Evolutionary conservation across 208 protist species (phyloP).

Genomic region (Crithidia brevicula): DNA sequence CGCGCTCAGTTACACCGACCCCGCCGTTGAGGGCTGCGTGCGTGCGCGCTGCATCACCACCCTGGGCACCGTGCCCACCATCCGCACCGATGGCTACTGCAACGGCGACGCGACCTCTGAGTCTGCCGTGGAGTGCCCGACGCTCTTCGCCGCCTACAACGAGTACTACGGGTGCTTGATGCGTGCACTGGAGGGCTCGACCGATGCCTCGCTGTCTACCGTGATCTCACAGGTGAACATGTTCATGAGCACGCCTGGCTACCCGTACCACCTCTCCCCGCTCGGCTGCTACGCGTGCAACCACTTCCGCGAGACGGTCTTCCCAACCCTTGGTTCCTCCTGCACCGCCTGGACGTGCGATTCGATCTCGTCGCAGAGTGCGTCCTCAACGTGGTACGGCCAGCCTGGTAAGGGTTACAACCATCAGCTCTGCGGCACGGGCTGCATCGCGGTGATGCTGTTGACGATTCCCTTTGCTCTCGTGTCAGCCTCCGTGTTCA

Average conservation of each 20-base stretch:
- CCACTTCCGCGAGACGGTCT: slow-evolving; percentile 35
- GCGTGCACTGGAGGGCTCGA: slow-evolving; percentile 14
- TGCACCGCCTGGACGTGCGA: slow-evolving; percentile 36
- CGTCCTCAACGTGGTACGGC: slow-evolving; percentile 11
- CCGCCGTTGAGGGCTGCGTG: slow-evolving; percentile 29
- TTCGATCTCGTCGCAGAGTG: slow-evolving; percentile 32
- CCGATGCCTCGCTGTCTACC: neutral
- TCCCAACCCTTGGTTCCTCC: slow-evolving; percentile 1
- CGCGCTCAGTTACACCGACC: slow-evolving; percentile 23
- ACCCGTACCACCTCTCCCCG: slow-evolving; percentile 36
- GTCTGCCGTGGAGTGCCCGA: slow-evolving; percentile 24
- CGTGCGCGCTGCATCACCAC: slow-evolving; percentile 35
- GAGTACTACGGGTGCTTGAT: slow-evolving; percentile 48
- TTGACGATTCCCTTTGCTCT: slow-evolving; percentile 43
- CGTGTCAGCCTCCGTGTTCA: slow-evolving; percentile 35
- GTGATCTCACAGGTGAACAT: slow-evolving; percentile 3
- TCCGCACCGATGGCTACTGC: slow-evolving; percentile 32
- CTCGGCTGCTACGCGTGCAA: slow-evolving; percentile 50
- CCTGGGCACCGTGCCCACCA: slow-evolving; percentile 16
- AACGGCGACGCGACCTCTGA: slow-evolving; percentile 39
- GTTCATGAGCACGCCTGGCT: slow-evolving; percentile 40
- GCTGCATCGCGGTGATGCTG: slow-evolving; percentile 51
- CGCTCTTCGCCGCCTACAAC: slow-evolving; percentile 36
- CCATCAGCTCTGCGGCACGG: slow-evolving; percentile 50
- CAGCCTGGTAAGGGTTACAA: slow-evolving; percentile 50